A percentile compares a stretch with the other conserved stretches of the same genome.
Conservation (phyloP, 2,329 filamentous ascomycete genomes). For the Xylaria sp. region DNA sequence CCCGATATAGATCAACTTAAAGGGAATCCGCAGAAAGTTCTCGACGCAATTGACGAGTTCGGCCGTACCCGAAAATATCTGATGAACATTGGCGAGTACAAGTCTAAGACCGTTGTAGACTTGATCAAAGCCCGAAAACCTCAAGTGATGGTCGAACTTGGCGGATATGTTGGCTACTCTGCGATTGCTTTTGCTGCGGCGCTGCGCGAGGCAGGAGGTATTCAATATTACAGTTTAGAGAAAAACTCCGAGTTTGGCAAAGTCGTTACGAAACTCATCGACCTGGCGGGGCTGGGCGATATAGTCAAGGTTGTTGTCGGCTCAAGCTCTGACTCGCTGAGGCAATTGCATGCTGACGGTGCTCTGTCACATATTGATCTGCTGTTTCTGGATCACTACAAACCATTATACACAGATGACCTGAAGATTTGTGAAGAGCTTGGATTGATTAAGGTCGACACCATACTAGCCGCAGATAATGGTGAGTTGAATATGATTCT, state of each 20-base stretch:
- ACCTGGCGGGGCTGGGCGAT: conserved; percentile 77
- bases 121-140: conserved; percentile 75
- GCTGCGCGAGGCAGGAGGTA: conserved; percentile 69
- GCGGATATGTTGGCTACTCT: conserved; percentile 85
- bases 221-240: conserved; percentile 77
- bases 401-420: conserved; percentile 78
- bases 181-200: conserved; percentile 78
- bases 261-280: conserved; percentile 73
- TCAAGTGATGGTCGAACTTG: conserved; percentile 77
- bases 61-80: conserved; percentile 73
- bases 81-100: conserved; percentile 83
- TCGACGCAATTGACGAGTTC: conserved; percentile 77
- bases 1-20: conserved; percentile 70
- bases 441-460: conserved; percentile 69
- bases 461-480: conserved; percentile 74
- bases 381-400: conserved; percentile 84
- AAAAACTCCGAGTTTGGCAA: conserved; percentile 78
- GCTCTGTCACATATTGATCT: conserved; percentile 71
- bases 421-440: conserved; percentile 81
- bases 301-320: conserved; percentile 77
- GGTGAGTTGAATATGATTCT: conserved; percentile 40
- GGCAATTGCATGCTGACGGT: conserved; percentile 65
- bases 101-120: conserved; percentile 75
- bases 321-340: conserved; percentile 72
- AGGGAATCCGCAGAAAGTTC: conserved; percentile 70